Evolutionary conservation across 1,284 basidiomycete genomes (phyloP).

Genomic region (Puccinia polysora): DNA sequence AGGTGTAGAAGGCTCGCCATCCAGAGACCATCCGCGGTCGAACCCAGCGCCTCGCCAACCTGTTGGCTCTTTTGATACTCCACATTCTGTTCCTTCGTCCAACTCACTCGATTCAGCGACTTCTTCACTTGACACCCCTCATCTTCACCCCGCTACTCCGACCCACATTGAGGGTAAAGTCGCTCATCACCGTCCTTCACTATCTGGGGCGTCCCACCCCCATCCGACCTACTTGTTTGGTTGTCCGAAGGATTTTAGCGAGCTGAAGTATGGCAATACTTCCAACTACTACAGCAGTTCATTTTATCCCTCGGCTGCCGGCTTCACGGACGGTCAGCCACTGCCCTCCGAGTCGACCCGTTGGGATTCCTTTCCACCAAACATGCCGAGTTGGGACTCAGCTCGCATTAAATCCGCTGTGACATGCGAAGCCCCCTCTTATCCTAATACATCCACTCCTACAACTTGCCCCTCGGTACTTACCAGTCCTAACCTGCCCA

Average conservation of each 20-base stretch:
- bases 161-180: slow-evolving; percentile 25
- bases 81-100: slow-evolving; percentile 25
- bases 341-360: slow-evolving; percentile 19
- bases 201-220: not conserved
- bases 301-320: slow-evolving; percentile 12
- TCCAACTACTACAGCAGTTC: slow-evolving; percentile 14
- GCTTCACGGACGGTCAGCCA: slow-evolving; percentile 13
- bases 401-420: not conserved
- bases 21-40: slow-evolving; percentile 33
- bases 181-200: slow-evolving; percentile 1
- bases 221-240: not conserved
- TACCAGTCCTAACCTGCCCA: slow-evolving; percentile 3
- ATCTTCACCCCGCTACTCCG: slow-evolving; percentile 32
- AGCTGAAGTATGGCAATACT: not conserved
- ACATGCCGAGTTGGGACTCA: slow-evolving; percentile 19
- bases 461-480: slow-evolving; percentile 1
- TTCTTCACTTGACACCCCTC: slow-evolving; percentile 31
- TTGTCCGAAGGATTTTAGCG: slow-evolving; percentile 1
- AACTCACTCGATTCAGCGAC: slow-evolving; percentile 27
- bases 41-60: slow-evolving; percentile 15
- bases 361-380: slow-evolving; percentile 8
- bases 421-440: not conserved
- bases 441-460: not conserved
- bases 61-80: slow-evolving; percentile 17
- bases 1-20: slow-evolving; percentile 22